These are phyloP conservation scores for Candida bentonensis DNA, from an alignment of 805 yeast genomes.

Conservation along the genomic window DNA sequence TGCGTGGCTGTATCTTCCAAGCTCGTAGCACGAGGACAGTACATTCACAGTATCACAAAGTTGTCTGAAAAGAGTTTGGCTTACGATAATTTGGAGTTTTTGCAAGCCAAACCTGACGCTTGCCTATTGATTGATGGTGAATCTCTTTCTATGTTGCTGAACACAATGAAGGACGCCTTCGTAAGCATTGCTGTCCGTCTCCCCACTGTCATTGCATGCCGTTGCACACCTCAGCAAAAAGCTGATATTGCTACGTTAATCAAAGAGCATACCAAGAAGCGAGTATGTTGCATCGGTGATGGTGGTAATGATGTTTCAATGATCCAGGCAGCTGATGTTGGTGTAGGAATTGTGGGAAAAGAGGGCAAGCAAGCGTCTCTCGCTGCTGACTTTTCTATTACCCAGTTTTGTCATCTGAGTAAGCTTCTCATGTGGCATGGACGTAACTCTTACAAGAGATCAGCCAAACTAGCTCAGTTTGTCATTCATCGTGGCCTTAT, in stretches of 20 bases:
- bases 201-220: conserved; percentile 95
- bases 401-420: conserved; percentile 80
- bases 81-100: conserved; percentile 56
- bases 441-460: conserved; percentile 87
- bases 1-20: conserved; percentile 96
- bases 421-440: conserved; percentile 94
- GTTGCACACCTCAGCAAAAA: conserved; percentile 97
- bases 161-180: conserved; percentile 53
- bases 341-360: conserved; percentile 97
- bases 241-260: conserved; percentile 86
- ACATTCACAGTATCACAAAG: conserved; percentile 73
- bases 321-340: conserved; percentile 98
- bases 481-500: conserved; percentile 92
- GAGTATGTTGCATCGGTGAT: conserved; percentile 97
- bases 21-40: conserved; percentile 85
- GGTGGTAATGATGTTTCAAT: conserved; percentile 98
- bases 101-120: conserved; percentile 47
- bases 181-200: conserved; percentile 61
- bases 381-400: conserved; percentile 92
- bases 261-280: conserved; percentile 61
- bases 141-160: conserved; percentile 58
- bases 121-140: conserved; percentile 91
- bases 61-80: conserved; percentile 50
- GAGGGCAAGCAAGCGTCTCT: conserved; percentile 96
- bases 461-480: conserved; percentile 90